Conservation (phyloP, 2,329 filamentous ascomycete species). For the Pyrenophora seminiperda region DNA sequence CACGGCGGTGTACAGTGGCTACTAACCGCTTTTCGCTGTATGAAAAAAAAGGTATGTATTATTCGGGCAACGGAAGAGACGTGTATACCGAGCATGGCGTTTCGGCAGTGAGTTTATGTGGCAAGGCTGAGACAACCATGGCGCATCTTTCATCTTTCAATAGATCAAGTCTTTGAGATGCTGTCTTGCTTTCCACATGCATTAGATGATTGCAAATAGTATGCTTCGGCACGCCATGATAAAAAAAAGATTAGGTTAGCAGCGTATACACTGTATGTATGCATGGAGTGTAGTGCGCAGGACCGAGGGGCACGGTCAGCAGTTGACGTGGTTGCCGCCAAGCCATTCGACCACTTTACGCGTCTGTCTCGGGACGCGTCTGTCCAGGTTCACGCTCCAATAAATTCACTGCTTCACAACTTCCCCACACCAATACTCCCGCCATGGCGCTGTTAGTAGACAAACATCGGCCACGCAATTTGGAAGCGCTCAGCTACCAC, state of each 20-base stretch:
- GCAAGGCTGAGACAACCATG: not conserved
- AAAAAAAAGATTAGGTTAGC: too few relatives aligned
- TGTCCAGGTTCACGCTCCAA: slow-evolving; percentile 11
- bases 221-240: too few relatives aligned
- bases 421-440: slow-evolving; percentile 7
- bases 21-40: too few relatives aligned
- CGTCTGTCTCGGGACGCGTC: slow-evolving; percentile 34
- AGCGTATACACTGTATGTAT: too few relatives aligned
- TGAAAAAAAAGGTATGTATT: too few relatives aligned
- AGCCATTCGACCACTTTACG: slow-evolving; percentile 37
- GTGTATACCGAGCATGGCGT: too few relatives aligned
- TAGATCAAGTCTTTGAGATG: not conserved
- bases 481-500: slow-evolving; percentile 85
- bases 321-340: slow-evolving; percentile 16
- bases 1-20: too few relatives aligned
- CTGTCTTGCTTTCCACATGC: too few relatives aligned
- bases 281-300: not conserved
- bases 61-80: too few relatives aligned
- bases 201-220: too few relatives aligned
- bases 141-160: not conserved
- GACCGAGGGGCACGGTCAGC: not conserved
- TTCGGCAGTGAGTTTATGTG: too few relatives aligned
- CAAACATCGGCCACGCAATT: slow-evolving; percentile 70
- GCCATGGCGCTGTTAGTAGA: slow-evolving; percentile 69
- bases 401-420: slow-evolving; percentile 7